Base-by-base conservation (phyloP, 169 alveolate genomes). In the Cryptosporidium canis region DNA sequence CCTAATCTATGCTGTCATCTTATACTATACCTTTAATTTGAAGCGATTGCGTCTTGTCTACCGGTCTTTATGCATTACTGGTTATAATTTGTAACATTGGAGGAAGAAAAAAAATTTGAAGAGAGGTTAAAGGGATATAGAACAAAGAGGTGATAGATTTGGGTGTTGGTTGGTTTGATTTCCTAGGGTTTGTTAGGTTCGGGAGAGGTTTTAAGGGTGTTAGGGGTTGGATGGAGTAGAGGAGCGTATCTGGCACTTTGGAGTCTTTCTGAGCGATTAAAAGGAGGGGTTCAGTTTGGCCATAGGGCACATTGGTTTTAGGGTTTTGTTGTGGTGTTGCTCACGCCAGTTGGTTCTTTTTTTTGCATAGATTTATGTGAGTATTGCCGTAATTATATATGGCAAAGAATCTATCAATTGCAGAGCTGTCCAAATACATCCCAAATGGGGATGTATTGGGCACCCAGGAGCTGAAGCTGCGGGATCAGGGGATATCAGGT, bases 371-470 rank as follows among this genome's bases (percentile, higher is more conserved):
- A 51, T 4, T 51, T 51, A 27, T 2, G 35, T 51, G 24, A 51
- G n/a, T n/a, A 51, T 18, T 51, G 6, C 18, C 18, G 12, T 18
- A 16, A 51, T n/a, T n/a, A 51, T 4, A 21, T 21, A 66, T 66
- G 63, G 24, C 63, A 8, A 66, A 35, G 27, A 12, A 12, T 8
- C 33, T 61, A 2, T 33, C 68, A 16, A 35, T 77, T 3, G 43
- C 39, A 14, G 87, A 77, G 41, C 44, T 77, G 4, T 77, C 87
- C 2, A 35, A 65, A 27, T 77, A 37, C 61, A 77, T 77, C 0
- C 66, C 70, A 24, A 77, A 77, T 58, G 87, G 87, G 21, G 72
- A 77, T 77, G 24, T 77, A 4, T 39, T 56, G 27, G 77, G 71
- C 18, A 35, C 77, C 21, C 51, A 55, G 37, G 70, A 77, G 16